Percentiles rank a stretch among this genome's conserved stretches.
Evolutionary conservation across 192 early-diverging fungal genomes (phyloP).

Genomic region (Gaertneriomyces sp.): DNA sequence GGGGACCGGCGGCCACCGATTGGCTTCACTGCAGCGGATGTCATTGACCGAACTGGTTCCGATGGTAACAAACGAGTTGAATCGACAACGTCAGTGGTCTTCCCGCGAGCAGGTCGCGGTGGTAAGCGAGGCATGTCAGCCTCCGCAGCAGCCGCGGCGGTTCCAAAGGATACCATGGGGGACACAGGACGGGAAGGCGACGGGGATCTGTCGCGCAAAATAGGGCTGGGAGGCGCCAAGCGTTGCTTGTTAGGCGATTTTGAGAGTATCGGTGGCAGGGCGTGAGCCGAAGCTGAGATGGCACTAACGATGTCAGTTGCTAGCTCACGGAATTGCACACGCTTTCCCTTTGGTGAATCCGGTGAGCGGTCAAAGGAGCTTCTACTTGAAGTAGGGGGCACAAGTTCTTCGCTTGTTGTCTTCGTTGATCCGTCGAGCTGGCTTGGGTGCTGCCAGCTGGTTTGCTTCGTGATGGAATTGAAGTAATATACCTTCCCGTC

Average conservation of each 20-base stretch:
- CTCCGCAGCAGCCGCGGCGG: not conserved
- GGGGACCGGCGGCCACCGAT: not conserved
- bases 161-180: not conserved
- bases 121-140: not conserved
- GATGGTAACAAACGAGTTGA: not conserved
- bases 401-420: not conserved
- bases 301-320: not conserved
- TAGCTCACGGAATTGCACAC: not conserved
- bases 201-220: slow-evolving; percentile 1
- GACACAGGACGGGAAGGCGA: not conserved
- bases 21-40: not conserved
- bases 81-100: not conserved
- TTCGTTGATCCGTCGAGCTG: not conserved
- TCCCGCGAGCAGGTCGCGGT: not conserved
- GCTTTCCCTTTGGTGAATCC: not conserved
- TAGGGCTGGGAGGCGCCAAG: not conserved
- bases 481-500: slow-evolving; percentile 25
- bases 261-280: slow-evolving; percentile 1
- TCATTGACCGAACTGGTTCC: not conserved
- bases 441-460: not conserved
- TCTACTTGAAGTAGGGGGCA: too few relatives aligned
- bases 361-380: not conserved
- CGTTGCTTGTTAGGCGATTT: not conserved
- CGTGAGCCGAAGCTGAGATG: not conserved
- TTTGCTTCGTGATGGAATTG: slow-evolving; percentile 18